Evolutionary conservation across 345 rosid genomes (phyloP), one percentile per base, ranked within the genome.

Genomic region (Cardamine chenopodiifolia): DNA sequence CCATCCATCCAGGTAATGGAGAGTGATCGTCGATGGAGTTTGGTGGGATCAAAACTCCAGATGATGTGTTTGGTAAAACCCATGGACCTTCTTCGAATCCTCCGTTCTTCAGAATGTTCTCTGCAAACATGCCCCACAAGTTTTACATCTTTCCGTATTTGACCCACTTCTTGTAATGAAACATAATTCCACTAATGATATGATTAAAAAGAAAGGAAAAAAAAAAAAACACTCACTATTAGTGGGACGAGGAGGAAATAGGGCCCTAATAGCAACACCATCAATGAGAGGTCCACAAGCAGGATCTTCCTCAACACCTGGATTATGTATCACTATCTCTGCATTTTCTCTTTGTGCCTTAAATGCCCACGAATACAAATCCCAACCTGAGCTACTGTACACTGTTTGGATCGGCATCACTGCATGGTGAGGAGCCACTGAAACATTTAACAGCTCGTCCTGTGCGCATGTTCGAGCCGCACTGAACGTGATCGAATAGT

Each of bases 391-490:
- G 75, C 96, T 87, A 53, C 90, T 88, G 12, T 91, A 93, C 73
- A 90, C 52, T 0, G 97, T 93, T 74, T 93, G 98, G 61, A 90
- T 74, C 4, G 95, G 97, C 35, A 93, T 72, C 19, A 93, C 75
- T 9, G 96, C 96, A 42, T 72, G 87, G 19, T 90, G 89, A 0
- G 96, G 90, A 5, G 96, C 82, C 10, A 89, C 98, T 0, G 97
- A 89, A 0, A 93, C 77, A 55, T 90, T 90, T 14, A 90, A 44
- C 7, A 64, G 81, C 83, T 93, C 97, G 70, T 90, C 90, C 53
- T 93, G 92, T 4, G 96, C 93, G 66, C 96, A 90, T 0, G 97
- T 93, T n/a, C 98, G 83, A 52, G 98, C 98, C 1, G 89, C 97
- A 47, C 87, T 88, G 77, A 93, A 91, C 12, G 98, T 88, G 66